phyloP scores from a whole-genome alignment of 2,329 filamentous ascomycete genomes.

The Beauveria sp. region DNA sequence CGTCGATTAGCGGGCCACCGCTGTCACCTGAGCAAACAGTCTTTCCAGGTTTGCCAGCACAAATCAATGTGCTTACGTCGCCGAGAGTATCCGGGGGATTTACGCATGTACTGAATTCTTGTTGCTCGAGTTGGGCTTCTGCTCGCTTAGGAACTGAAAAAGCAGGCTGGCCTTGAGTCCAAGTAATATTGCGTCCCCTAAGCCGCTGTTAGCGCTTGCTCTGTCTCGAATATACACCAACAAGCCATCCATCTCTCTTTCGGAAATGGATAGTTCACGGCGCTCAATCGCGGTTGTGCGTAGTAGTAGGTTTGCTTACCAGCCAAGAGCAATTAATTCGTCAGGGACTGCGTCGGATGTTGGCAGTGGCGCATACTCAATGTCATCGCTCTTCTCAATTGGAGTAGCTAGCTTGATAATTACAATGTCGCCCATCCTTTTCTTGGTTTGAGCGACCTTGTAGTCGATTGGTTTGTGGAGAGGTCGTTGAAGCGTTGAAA shows the following conservation, averaged over 20 bases:
- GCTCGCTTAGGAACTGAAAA: not conserved
- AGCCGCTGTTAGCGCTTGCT: not conserved
- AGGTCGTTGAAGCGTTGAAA: not conserved
- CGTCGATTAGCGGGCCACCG: not conserved
- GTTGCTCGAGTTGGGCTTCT: not conserved
- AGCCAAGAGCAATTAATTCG: not conserved
- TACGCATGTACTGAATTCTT: not conserved
- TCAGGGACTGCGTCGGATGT: not conserved
- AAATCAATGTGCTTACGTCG: not conserved
- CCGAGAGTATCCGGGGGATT: not conserved
- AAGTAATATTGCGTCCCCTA: not conserved
- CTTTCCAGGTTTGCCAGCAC: not conserved
- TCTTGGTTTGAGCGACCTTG: not conserved
- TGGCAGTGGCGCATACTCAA: not conserved
- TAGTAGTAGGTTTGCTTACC: not conserved
- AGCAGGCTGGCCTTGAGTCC: not conserved
- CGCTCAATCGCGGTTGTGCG: not conserved
- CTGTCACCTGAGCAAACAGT: not conserved
- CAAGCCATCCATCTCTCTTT: not conserved
- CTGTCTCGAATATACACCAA: not conserved
- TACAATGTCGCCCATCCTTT: not conserved
- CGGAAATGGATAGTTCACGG: not conserved
- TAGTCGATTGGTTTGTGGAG: not conserved
- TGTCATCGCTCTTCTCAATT: not conserved
- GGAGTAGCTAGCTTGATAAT: not conserved